phyloP scores from a whole-genome alignment of 805 yeast genomes.

The Gaillardinia entomophila region DNA sequence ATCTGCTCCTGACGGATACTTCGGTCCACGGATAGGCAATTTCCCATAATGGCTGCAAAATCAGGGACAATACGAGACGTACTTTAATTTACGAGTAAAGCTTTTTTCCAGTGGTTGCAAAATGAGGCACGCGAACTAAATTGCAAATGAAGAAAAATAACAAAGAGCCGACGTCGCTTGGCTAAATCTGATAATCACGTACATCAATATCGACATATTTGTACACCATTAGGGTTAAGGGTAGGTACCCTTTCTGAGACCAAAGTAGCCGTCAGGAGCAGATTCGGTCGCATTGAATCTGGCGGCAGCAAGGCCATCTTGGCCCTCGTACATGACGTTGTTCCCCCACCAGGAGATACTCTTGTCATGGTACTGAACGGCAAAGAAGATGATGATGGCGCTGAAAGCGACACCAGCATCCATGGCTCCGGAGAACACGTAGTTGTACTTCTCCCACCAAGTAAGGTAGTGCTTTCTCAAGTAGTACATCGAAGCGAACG shows the following conservation, averaged over 20 bases:
- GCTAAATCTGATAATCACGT: no score
- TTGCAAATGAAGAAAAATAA: no score
- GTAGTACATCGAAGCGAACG: constrained; percentile 21
- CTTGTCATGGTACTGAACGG: constrained; percentile 21
- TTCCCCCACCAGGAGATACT: constrained; percentile 11
- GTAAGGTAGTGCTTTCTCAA: constrained; percentile 19
- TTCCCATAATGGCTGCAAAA: constrained; percentile 18
- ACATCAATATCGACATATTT: no score
- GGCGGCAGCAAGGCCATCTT: constrained; percentile 19
- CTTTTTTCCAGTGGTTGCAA: no score
- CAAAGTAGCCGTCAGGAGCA: constrained; percentile 16
- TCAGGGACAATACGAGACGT: no score
- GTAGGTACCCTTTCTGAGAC: constrained; percentile 13
- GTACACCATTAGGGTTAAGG: constrained; percentile 9
- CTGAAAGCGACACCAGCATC: constrained; percentile 31
- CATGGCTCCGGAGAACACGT: constrained; percentile 24
- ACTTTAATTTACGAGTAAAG: no score
- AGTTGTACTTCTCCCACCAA: constrained; percentile 35
- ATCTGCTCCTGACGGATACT: constrained; percentile 27
- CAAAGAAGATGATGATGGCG: constrained; percentile 30
- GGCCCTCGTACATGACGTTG: constrained; percentile 23
- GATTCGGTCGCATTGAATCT: neutral
- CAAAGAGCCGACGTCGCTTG: no score
- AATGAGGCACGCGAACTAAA: no score
- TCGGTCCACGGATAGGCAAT: constrained; percentile 27